Conservation (phyloP, 345 rosid genomes). For the Citrus trifoliata region DNA sequence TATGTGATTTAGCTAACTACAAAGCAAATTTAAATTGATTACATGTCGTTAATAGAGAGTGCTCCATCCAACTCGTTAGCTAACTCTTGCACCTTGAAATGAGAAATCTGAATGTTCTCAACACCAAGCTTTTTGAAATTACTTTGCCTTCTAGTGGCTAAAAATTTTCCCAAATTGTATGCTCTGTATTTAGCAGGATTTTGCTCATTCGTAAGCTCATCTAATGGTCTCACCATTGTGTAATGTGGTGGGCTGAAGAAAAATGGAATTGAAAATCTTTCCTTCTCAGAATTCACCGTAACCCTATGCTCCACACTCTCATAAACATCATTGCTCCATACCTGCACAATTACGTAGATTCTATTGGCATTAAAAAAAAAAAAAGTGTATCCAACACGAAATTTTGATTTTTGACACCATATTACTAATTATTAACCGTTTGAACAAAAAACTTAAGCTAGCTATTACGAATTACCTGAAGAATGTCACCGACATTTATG, state of each 20-base stretch:
- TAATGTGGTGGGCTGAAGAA: slow-evolving; percentile 40
- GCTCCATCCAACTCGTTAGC: neutral
- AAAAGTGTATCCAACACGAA: neutral
- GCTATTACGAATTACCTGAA: slow-evolving; percentile 19
- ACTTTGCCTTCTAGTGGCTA: slow-evolving; percentile 25
- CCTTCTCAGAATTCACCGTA: slow-evolving; percentile 36
- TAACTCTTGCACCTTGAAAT: slow-evolving; percentile 23
- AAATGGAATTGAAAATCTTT: slow-evolving; percentile 44
- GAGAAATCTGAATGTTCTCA: slow-evolving; percentile 40
- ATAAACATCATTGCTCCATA: slow-evolving; percentile 50
- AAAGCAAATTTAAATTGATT: neutral
- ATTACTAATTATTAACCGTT: neutral
- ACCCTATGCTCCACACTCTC: slow-evolving; percentile 51
- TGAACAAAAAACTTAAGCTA: neutral
- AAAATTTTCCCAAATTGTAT: slow-evolving; percentile 42
- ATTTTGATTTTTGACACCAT: neutral
- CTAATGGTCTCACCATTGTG: slow-evolving; percentile 12
- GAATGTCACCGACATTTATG: slow-evolving; percentile 16
- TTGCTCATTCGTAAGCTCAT: slow-evolving; percentile 21
- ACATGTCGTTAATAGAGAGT: neutral
- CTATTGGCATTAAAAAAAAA: neutral
- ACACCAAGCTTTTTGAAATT: slow-evolving; percentile 43
- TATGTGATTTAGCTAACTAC: neutral
- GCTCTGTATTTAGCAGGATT: slow-evolving; percentile 33
- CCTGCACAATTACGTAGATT: slow-evolving; percentile 18